Evolutionary conservation across 129 eudicot species (phyloP).

Genomic region (Tagetes patula): DNA sequence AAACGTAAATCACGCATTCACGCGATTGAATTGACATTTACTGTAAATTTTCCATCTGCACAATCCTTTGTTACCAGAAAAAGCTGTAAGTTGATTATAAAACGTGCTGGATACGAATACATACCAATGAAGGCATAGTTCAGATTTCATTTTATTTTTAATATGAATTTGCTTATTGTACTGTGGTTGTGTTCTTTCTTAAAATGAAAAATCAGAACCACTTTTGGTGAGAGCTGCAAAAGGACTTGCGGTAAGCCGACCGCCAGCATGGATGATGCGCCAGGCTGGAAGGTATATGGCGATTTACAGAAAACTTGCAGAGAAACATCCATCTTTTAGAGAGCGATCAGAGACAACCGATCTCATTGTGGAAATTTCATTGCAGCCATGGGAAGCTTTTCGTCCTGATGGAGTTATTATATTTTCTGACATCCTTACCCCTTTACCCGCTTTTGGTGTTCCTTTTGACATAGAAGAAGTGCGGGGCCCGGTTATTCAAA

Average conservation of each 20-base stretch:
- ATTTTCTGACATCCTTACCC: constrained; percentile 97
- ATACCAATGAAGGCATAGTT: background rate
- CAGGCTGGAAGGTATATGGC: constrained; percentile 99
- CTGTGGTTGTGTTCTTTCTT: constrained; percentile 3
- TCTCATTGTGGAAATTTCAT: constrained; percentile 95
- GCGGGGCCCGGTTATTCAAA: constrained; percentile 83
- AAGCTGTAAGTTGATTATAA: background rate
- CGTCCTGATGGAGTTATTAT: constrained; percentile 95
- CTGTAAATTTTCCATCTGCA: background rate
- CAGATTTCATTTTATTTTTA: background rate
- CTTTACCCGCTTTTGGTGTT: constrained; percentile 95
- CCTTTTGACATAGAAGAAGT: constrained; percentile 96
- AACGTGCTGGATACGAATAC: background rate
- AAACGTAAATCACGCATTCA: background rate
- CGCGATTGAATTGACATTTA: background rate
- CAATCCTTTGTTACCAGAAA: background rate
- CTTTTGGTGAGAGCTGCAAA: constrained; percentile 91
- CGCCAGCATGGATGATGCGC: constrained; percentile 99
- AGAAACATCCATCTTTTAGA: constrained; percentile 94
- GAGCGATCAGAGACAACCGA: constrained; percentile 98
- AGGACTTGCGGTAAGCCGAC: constrained; percentile 81
- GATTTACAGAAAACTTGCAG: constrained; percentile 89
- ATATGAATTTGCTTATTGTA: background rate
- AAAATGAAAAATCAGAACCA: constrained; percentile 54
- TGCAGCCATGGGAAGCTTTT: constrained; percentile 99